Evolutionary conservation across 352 stramenopile species (phyloP).

Genomic region (Globisporangium takayamanum): DNA sequence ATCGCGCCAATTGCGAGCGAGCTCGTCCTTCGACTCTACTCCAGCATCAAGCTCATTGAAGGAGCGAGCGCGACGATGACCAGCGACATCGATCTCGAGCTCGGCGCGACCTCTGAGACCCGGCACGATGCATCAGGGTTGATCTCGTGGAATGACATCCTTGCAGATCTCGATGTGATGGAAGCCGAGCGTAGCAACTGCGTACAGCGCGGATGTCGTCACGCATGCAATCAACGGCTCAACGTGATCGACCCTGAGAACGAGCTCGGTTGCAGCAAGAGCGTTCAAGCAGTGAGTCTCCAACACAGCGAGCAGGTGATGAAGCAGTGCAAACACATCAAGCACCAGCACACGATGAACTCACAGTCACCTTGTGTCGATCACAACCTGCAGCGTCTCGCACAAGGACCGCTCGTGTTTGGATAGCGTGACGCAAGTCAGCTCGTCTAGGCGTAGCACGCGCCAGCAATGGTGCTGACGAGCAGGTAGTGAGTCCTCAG

Average conservation of each 20-base stretch:
- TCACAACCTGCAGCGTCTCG: background rate
- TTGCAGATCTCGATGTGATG: background rate
- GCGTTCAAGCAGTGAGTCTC: background rate
- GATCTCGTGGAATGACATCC: background rate
- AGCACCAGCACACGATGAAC: no score
- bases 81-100: background rate
- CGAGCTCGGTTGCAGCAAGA: no score
- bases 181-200: background rate
- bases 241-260: no score
- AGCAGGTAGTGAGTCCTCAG: background rate
- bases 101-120: background rate
- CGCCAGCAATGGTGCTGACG: background rate
- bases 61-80: background rate
- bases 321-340: no score
- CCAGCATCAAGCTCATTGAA: background rate
- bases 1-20: background rate
- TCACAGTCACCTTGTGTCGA: no score
- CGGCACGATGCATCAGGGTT: background rate
- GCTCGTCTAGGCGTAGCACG: no score
- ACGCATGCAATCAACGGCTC: no score
- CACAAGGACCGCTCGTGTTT: background rate
- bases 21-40: background rate
- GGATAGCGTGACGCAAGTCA: background rate
- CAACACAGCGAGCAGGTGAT: no score
- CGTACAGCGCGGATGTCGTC: background rate